Evolutionary conservation across 1,284 basidiomycete genomes (phyloP).

Genomic region (Pascua guehoae): DNA sequence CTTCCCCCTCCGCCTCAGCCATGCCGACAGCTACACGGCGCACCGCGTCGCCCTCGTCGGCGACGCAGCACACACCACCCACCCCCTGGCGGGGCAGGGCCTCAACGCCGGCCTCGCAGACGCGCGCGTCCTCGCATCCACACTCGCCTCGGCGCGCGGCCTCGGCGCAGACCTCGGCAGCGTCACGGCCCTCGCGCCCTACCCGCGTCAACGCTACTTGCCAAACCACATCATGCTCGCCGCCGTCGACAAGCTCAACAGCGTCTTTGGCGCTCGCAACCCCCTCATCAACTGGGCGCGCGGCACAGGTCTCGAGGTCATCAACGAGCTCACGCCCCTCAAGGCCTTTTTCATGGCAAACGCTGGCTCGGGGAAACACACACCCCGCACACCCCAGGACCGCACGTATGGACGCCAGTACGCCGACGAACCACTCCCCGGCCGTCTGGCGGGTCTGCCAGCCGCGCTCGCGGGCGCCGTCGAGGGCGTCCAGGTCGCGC

Average conservation of each 20-base stretch:
- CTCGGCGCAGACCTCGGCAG: conserved; percentile 81
- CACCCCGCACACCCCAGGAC: conserved; percentile 1
- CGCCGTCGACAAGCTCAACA: conserved; percentile 81
- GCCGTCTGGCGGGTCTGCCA: conserved; percentile 6
- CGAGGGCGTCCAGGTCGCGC: conserved; percentile 10
- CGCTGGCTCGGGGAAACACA: conserved; percentile 55
- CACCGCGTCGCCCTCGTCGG: conserved; percentile 70
- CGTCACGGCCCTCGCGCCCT: conserved; percentile 68
- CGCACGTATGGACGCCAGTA: conserved; percentile 24
- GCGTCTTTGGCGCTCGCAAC: conserved; percentile 67
- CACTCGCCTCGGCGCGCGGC: conserved; percentile 58
- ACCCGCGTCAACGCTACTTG: conserved; percentile 74
- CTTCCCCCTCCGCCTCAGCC: conserved; percentile 84
- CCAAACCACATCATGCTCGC: conserved; percentile 80
- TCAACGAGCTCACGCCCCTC: conserved; percentile 79
- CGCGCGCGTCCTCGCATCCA: conserved; percentile 64
- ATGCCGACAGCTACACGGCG: conserved; percentile 75
- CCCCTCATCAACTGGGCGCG: conserved; percentile 77
- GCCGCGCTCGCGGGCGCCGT: conserved; percentile 11
- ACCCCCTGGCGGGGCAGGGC: conserved; percentile 97
- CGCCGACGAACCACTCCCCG: conserved; percentile 14
- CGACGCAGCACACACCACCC: conserved; percentile 92
- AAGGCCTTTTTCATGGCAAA: conserved; percentile 78
- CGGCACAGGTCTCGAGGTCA: conserved; percentile 78
- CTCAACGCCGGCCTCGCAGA: conserved; percentile 90